phyloP scores from a whole-genome alignment of 2,329 filamentous ascomycete species.

The Exophiala lecanii-corni region DNA sequence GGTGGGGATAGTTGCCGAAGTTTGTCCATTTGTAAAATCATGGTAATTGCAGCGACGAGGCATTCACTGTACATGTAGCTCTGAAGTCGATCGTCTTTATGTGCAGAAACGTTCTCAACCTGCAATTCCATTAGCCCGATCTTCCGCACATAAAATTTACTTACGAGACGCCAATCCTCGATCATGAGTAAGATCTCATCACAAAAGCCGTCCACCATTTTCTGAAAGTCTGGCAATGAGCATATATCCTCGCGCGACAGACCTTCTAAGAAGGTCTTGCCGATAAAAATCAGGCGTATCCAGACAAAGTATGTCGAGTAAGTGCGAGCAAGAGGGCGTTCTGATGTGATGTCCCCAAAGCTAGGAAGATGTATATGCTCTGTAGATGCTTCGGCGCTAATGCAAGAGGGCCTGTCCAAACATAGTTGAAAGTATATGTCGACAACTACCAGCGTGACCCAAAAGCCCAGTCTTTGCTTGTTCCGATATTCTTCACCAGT shows the following conservation, averaged over 20 bases:
- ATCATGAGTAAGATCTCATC: conserved; percentile 2
- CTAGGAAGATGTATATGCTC: neutral
- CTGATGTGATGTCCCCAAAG: neutral
- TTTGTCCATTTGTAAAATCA: conserved; percentile 2
- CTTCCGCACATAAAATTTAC: neutral
- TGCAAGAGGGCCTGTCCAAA: neutral
- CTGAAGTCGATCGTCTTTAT: neutral
- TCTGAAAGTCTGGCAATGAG: neutral
- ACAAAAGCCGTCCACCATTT: neutral
- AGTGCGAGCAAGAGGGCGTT: neutral
- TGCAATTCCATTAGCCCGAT: neutral
- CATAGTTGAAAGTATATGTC: conserved; percentile 1
- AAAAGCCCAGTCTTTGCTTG: neutral
- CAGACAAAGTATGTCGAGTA: neutral
- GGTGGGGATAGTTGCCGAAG: neutral
- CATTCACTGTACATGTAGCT: neutral
- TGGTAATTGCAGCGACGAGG: neutral
- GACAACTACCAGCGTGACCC: neutral
- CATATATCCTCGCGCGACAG: neutral
- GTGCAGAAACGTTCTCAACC: neutral
- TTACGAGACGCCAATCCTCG: conserved; percentile 1
- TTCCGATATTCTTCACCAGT: neutral
- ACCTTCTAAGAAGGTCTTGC: neutral
- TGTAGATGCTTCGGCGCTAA: conserved; percentile 2
- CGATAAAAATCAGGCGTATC: neutral